A percentile compares a stretch with the other conserved stretches of the same genome.
These are phyloP conservation scores for Pseudogymnoascus sp. DNA, from an alignment of 2,329 filamentous ascomycete genomes.

Conservation along the genomic window DNA sequence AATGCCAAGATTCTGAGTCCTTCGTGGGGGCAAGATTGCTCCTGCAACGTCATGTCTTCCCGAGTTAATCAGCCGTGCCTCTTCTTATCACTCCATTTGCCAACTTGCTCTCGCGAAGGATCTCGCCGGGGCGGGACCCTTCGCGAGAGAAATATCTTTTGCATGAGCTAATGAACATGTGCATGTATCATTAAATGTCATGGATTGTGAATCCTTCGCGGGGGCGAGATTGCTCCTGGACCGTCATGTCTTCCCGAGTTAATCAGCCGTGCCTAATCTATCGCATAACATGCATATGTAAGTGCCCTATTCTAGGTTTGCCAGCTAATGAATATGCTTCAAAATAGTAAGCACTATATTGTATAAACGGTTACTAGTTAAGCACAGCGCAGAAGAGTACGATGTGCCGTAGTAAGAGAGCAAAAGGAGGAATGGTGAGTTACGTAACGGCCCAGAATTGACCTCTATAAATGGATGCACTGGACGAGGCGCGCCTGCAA, in stretches of 20 bases:
- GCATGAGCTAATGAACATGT: background rate
- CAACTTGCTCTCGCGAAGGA: too few relatives aligned
- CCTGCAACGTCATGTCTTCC: background rate
- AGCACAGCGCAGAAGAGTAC: background rate
- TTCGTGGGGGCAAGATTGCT: background rate
- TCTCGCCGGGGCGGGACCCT: too few relatives aligned
- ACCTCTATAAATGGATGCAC: background rate
- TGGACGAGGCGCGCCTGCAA: background rate
- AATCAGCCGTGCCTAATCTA: background rate
- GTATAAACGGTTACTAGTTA: background rate
- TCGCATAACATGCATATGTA: background rate
- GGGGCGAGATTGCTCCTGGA: background rate
- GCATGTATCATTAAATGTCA: background rate
- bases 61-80: background rate
- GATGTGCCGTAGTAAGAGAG: background rate
- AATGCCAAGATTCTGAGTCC: background rate
- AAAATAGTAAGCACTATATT: background rate
- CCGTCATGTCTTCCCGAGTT: background rate
- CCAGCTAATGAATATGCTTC: background rate
- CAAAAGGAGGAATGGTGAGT: background rate
- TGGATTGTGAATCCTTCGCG: background rate
- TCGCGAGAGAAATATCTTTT: background rate
- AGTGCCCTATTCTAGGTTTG: background rate
- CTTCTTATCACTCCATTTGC: too few relatives aligned
- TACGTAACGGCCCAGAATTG: background rate